Percentiles rank a stretch among this genome's conserved stretches.
These are phyloP conservation scores for Podaxis rugospora DNA, from an alignment of 768 basidiomycete genomes.

Conservation along the genomic window DNA sequence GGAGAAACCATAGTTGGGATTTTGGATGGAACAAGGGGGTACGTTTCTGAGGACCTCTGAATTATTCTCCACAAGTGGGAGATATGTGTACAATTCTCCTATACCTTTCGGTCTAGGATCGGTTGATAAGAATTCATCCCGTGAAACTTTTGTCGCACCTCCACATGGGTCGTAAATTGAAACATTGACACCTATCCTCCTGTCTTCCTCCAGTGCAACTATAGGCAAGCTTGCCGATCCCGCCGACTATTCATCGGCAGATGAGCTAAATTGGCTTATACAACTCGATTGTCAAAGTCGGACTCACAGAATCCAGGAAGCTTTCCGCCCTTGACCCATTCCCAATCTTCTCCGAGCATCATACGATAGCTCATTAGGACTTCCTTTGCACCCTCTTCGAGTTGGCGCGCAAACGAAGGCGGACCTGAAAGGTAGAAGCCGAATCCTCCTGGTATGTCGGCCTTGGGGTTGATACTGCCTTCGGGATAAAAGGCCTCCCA, in stretches of 20 bases:
- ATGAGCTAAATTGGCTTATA: not conserved
- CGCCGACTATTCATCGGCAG: slow-evolving; percentile 40
- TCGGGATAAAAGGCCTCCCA: slow-evolving; percentile 63
- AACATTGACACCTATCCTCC: slow-evolving; percentile 59
- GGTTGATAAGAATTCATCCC: not conserved
- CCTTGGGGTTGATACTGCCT: slow-evolving; percentile 58
- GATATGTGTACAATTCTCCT: slow-evolving; percentile 70
- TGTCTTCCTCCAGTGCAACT: slow-evolving; percentile 67
- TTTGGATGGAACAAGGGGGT: slow-evolving; percentile 44
- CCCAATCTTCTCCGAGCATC: slow-evolving; percentile 59
- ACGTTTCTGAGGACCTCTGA: slow-evolving; percentile 35
- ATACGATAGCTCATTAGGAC: slow-evolving; percentile 62
- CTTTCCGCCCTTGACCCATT: slow-evolving; percentile 74
- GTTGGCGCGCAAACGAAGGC: slow-evolving; percentile 28
- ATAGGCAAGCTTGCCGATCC: slow-evolving; percentile 52
- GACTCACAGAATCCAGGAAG: slow-evolving; percentile 66
- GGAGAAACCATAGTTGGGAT: slow-evolving; percentile 60
- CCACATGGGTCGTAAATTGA: slow-evolving; percentile 74
- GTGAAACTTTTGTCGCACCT: slow-evolving; percentile 32
- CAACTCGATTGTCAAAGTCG: not conserved
- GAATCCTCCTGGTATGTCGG: slow-evolving; percentile 54
- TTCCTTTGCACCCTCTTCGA: slow-evolving; percentile 42
- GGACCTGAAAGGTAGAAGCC: slow-evolving; percentile 67
- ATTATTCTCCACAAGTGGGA: slow-evolving; percentile 49
- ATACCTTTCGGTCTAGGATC: slow-evolving; percentile 38